These are phyloP conservation scores for Rosa chinensis DNA, from an alignment of 306 rosid genomes.

Conservation along the genomic window DNA sequence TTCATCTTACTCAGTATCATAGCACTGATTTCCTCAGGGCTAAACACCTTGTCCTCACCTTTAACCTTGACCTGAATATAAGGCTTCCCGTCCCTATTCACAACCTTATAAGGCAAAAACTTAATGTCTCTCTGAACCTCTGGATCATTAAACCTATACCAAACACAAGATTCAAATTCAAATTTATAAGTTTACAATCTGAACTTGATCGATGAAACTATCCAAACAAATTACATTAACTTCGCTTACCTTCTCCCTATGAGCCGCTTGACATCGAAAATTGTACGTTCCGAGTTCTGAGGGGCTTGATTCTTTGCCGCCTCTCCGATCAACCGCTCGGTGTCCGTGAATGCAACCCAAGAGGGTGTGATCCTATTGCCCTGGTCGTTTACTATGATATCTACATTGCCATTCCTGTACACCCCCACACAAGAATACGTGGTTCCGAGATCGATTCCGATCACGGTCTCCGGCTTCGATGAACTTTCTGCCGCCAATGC, in stretches of 20 bases:
- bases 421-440: constrained; percentile 59
- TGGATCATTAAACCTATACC: constrained; percentile 43
- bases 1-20: constrained; percentile 54
- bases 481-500: constrained; percentile 30
- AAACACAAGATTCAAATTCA: neutral
- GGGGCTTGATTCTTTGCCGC: constrained; percentile 65
- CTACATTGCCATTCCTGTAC: constrained; percentile 48
- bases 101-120: constrained; percentile 50
- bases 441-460: constrained; percentile 59
- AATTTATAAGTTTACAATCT: neutral
- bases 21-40: constrained; percentile 64
- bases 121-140: constrained; percentile 58
- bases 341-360: constrained; percentile 55
- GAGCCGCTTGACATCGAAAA: constrained; percentile 54
- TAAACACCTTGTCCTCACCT: constrained; percentile 53
- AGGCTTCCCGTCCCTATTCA: constrained; percentile 59
- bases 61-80: constrained; percentile 48
- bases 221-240: neutral
- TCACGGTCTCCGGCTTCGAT: constrained; percentile 36
- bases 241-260: constrained; percentile 51
- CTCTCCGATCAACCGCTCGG: constrained; percentile 56
- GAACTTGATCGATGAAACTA: neutral
- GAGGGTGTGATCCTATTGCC: constrained; percentile 63
- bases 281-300: constrained; percentile 47
- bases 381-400: constrained; percentile 61